phyloP scores from a whole-genome alignment of 371 early-diverging fungal genomes.

The Mucor saturninus region DNA sequence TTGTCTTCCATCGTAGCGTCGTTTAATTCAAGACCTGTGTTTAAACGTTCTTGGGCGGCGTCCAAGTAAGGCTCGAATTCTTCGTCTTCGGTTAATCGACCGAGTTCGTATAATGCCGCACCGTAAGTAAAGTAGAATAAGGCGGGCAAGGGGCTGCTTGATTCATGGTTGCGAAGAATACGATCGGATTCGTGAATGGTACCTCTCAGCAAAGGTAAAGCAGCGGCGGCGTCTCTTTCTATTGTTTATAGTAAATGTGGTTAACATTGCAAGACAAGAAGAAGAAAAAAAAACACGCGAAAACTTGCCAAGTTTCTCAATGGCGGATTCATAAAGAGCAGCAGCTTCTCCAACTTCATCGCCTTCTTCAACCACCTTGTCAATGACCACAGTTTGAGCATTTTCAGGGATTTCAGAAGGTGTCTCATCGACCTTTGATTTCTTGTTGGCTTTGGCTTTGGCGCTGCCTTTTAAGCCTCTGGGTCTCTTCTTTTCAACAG shows the following conservation, averaged over 20 bases:
- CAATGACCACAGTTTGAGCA: constrained; percentile 54
- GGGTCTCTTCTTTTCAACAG: constrained; percentile 54
- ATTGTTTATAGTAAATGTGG: background rate
- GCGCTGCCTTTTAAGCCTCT: constrained; percentile 51
- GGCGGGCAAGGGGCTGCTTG: constrained; percentile 39
- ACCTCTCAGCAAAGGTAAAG: constrained; percentile 55
- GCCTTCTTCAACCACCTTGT: constrained; percentile 56
- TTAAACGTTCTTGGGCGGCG: constrained; percentile 52
- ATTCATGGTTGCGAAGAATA: constrained; percentile 60
- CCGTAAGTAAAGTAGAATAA: constrained; percentile 62
- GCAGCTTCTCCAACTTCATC: constrained; percentile 56
- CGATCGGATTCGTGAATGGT: constrained; percentile 68
- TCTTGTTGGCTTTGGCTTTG: constrained; percentile 44
- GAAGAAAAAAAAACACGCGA: background rate
- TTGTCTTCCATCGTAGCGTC: constrained; percentile 27
- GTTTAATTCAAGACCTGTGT: constrained; percentile 13
- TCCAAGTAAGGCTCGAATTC: constrained; percentile 50
- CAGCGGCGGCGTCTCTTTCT: constrained; percentile 35
- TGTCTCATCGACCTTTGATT: constrained; percentile 33
- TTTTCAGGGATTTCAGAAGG: constrained; percentile 34
- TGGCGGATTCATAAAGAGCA: constrained; percentile 48
- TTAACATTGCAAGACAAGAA: background rate
- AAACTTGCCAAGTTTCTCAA: constrained; percentile 45
- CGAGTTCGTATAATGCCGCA: constrained; percentile 59
- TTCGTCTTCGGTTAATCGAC: constrained; percentile 50